Conservation (phyloP, 495 filamentous ascomycete genomes). For the Hypoxylon fragiforme region DNA sequence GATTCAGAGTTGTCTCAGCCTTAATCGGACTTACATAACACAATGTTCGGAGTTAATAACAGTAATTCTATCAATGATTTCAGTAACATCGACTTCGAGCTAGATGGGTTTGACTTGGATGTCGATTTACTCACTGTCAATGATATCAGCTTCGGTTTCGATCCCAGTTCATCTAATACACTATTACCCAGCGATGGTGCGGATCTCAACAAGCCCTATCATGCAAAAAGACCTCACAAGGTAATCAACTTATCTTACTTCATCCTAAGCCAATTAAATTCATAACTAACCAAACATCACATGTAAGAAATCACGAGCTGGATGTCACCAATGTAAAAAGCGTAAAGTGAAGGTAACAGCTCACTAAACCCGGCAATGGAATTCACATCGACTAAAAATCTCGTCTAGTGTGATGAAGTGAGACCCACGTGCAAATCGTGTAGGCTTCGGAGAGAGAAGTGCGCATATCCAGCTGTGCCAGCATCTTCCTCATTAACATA, state of each 20-base stretch:
- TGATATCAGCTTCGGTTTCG: slow-evolving; percentile 2
- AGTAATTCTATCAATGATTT: too few relatives aligned
- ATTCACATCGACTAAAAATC: too few relatives aligned
- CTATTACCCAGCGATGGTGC: slow-evolving; percentile 10
- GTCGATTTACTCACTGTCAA: neutral
- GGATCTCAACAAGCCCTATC: slow-evolving; percentile 38
- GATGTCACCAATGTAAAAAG: slow-evolving; percentile 51
- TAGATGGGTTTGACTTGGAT: slow-evolving; percentile 7
- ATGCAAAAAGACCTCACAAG: slow-evolving; percentile 53
- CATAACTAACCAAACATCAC: neutral
- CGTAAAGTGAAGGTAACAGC: slow-evolving; percentile 47
- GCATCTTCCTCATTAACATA: slow-evolving; percentile 12
- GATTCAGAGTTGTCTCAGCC: too few relatives aligned
- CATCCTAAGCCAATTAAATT: neutral
- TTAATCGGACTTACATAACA: too few relatives aligned
- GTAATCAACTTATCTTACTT: neutral
- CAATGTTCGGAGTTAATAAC: too few relatives aligned
- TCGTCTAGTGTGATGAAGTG: slow-evolving; percentile 51
- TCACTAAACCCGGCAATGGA: slow-evolving; percentile 34
- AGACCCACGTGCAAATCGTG: slow-evolving; percentile 53
- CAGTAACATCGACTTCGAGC: too few relatives aligned
- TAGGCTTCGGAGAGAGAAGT: slow-evolving; percentile 46
- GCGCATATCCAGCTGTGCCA: slow-evolving; percentile 40
- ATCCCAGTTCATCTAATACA: slow-evolving; percentile 2
- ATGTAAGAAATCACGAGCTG: slow-evolving; percentile 51